A percentile compares a stretch with the other conserved stretches of the same genome.
phyloP scores from a whole-genome alignment of 495 filamentous ascomycete species.

The Hypoxylon rickii region DNA sequence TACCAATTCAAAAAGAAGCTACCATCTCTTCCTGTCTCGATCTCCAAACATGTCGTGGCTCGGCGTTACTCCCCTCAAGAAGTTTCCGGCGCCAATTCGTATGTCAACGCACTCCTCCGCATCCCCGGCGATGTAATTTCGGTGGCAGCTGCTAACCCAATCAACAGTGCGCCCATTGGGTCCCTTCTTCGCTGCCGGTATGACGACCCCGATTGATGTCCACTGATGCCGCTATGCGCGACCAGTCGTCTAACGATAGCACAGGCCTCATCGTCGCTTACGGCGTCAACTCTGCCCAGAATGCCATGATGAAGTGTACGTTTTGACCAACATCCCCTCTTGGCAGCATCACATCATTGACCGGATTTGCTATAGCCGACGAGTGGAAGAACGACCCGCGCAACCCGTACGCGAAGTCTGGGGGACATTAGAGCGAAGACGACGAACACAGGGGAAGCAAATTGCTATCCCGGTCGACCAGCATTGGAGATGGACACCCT shows the following conservation, averaged over 20 bases:
- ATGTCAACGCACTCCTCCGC: constrained; percentile 51
- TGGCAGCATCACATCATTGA: constrained; percentile 30
- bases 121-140: constrained; percentile 15
- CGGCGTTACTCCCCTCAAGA: constrained; percentile 69
- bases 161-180: constrained; percentile 79
- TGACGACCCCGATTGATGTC: constrained; percentile 37
- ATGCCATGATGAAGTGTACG: constrained; percentile 73
- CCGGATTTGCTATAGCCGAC: constrained; percentile 62
- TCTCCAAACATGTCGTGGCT: constrained; percentile 83
- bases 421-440: constrained; percentile 48
- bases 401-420: constrained; percentile 71
- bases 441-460: not conserved
- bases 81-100: constrained; percentile 88
- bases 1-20: too few relatives aligned
- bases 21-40: too few relatives aligned
- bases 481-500: constrained; percentile 31
- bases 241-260: constrained; percentile 12
- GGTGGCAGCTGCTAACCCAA: constrained; percentile 29
- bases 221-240: not conserved
- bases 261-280: constrained; percentile 81
- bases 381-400: constrained; percentile 96
- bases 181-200: constrained; percentile 95
- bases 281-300: constrained; percentile 80
- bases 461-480: constrained; percentile 15
- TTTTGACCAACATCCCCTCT: constrained; percentile 26